These are phyloP conservation scores for Casuarina cunninghamiana DNA, from an alignment of 306 rosid genomes.

Conservation along the genomic window DNA sequence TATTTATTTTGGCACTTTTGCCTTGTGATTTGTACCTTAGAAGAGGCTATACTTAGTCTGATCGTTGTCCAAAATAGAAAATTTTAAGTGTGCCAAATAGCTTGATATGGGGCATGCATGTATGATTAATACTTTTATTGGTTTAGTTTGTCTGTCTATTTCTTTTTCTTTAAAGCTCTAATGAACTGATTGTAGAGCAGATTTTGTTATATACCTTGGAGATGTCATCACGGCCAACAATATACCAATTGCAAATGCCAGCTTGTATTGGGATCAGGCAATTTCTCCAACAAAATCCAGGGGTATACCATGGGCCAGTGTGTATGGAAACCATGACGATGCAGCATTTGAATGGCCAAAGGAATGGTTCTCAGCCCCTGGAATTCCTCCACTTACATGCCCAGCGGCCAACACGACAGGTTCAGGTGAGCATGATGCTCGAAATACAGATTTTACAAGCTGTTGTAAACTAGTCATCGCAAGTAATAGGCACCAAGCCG, in stretches of 20 bases:
- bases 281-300: slow-evolving; percentile 43
- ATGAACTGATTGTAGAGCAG: slow-evolving; percentile 40
- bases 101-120: not conserved
- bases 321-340: slow-evolving; percentile 89
- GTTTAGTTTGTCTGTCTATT: not conserved
- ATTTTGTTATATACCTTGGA: slow-evolving; percentile 87
- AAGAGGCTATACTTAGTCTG: not conserved
- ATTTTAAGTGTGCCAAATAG: not conserved
- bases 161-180: not conserved
- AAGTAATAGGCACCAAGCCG: not conserved
- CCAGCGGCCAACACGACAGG: slow-evolving; percentile 30
- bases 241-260: slow-evolving; percentile 64
- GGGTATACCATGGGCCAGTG: slow-evolving; percentile 77
- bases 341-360: slow-evolving; percentile 78
- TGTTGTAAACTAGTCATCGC: not conserved
- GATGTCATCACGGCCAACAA: slow-evolving; percentile 84
- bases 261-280: slow-evolving; percentile 79
- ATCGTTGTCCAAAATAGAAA: not conserved
- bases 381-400: slow-evolving; percentile 62
- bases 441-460: not conserved
- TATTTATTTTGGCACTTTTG: no score
- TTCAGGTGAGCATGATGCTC: slow-evolving; percentile 45
- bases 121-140: not conserved
- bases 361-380: slow-evolving; percentile 72
- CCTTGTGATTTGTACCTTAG: no score